Evolutionary conservation across 2,329 filamentous ascomycete species (phyloP).

Genomic region (Rhinocladiella mackenziei): DNA sequence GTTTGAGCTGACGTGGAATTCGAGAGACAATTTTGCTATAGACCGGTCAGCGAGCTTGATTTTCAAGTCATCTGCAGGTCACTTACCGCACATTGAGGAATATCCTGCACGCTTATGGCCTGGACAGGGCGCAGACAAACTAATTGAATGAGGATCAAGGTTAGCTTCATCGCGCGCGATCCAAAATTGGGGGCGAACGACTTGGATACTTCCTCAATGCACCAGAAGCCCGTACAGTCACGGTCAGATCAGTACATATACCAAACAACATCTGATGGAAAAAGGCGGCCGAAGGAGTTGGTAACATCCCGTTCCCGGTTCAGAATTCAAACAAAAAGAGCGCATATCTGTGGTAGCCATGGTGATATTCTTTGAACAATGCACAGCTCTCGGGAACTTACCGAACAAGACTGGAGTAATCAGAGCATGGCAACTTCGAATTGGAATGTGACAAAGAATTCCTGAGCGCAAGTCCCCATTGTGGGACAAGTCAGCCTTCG

Average conservation of each 20-base stretch:
- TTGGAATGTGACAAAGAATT: too few relatives aligned
- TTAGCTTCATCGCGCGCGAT: constrained; percentile 15
- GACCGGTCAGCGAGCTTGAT: constrained; percentile 7
- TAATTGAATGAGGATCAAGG: constrained; percentile 5
- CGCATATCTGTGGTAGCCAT: constrained; percentile 20
- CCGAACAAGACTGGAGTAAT: too few relatives aligned
- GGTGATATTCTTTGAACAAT: constrained; percentile 21
- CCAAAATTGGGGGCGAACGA: not conserved
- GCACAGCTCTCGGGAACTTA: constrained; percentile 4
- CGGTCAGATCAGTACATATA: constrained; percentile 6
- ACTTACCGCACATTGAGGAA: constrained; percentile 28
- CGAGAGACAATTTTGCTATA: constrained; percentile 28
- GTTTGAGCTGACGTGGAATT: constrained; percentile 27
- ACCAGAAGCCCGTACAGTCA: constrained; percentile 7
- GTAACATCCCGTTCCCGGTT: constrained; percentile 11
- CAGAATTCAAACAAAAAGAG: constrained; percentile 20
- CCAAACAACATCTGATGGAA: constrained; percentile 4
- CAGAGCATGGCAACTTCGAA: too few relatives aligned
- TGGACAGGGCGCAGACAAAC: constrained; percentile 7
- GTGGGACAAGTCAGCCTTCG: too few relatives aligned
- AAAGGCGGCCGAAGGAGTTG: too few relatives aligned
- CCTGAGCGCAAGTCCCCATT: too few relatives aligned
- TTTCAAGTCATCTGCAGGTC: not conserved
- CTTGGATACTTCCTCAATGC: constrained; percentile 4
- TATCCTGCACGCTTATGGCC: constrained; percentile 22